Conservation (phyloP, 2,329 filamentous ascomycete genomes). For the Diaporthe humulicola region DNA sequence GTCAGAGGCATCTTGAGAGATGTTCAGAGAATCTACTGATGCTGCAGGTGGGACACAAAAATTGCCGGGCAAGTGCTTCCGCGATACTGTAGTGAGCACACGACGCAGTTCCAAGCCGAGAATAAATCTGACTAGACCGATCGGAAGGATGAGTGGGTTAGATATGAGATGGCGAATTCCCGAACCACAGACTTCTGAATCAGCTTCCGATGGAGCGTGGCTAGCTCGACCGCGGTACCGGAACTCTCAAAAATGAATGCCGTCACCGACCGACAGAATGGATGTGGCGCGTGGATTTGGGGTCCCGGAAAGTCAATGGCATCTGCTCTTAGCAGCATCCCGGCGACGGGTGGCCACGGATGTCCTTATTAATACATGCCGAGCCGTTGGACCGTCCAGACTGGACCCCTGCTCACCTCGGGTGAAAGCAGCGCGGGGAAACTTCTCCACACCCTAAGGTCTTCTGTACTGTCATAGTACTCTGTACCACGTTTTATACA, state of each 20-base stretch:
- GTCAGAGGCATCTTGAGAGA: conserved; percentile 58
- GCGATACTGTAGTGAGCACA: not conserved
- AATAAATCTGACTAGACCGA: not conserved
- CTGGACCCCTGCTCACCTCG: conserved; percentile 16
- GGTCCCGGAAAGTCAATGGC: conserved; percentile 24
- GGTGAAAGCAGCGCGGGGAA: conserved; percentile 21
- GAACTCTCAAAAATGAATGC: conserved; percentile 29
- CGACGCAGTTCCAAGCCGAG: not conserved
- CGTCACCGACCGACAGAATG: conserved; percentile 30
- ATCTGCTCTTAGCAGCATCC: conserved; percentile 9
- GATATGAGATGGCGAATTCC: conserved; percentile 15
- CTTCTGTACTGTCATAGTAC: not conserved
- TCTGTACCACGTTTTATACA: not conserved
- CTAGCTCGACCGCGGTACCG: conserved; percentile 25
- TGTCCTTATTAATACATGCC: conserved; percentile 38
- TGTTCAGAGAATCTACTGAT: not conserved
- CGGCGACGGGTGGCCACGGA: conserved; percentile 17
- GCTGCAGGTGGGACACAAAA: not conserved
- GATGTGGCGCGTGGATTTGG: conserved; percentile 23
- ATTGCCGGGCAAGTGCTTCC: not conserved
- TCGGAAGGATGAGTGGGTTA: not conserved
- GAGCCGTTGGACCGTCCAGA: conserved; percentile 37
- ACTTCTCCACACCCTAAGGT: conserved; percentile 21
- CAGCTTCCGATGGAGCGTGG: not conserved
- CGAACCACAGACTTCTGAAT: conserved; percentile 1